Percentiles rank a stretch among this genome's conserved stretches.
phyloP scores from a whole-genome alignment of 441 rosid genomes.

The Gossypium gossypioides region DNA sequence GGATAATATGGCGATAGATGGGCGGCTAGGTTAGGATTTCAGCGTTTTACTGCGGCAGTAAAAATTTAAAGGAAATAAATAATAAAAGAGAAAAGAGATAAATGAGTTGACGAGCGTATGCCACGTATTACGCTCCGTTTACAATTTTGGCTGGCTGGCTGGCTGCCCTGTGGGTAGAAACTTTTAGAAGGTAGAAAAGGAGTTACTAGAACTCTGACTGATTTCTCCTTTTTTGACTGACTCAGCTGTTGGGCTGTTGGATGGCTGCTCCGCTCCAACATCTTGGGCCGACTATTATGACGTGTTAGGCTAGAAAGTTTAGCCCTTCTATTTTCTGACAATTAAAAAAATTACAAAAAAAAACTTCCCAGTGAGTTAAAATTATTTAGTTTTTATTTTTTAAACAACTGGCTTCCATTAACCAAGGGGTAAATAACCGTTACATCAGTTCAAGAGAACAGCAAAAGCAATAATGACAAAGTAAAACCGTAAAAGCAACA shows the following conservation, averaged over 20 bases:
- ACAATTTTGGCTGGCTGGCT: not conserved
- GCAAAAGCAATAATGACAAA: too few species aligned
- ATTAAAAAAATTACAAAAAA: too few species aligned
- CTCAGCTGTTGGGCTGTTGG: not conserved
- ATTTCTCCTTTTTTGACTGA: not conserved
- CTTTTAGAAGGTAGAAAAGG: not conserved
- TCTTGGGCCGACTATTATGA: not conserved
- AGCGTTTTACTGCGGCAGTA: not conserved
- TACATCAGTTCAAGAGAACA: too few species aligned
- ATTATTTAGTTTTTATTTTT: too few species aligned
- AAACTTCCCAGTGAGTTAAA: too few species aligned
- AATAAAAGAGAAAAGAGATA: not conserved
- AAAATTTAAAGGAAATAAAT: not conserved
- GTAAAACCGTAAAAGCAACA: too few species aligned
- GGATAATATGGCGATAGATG: not conserved
- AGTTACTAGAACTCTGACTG: not conserved
- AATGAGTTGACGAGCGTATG: not conserved
- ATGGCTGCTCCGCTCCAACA: not conserved
- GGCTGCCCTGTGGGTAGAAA: not conserved
- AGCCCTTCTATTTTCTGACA: not conserved
- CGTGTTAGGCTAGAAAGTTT: not conserved
- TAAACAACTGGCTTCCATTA: too few species aligned
- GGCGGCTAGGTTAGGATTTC: constrained; percentile 9
- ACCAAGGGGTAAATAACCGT: too few species aligned
- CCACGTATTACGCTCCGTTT: not conserved